These are phyloP conservation scores for Saccharomyces cerevisiae DNA, from an alignment of 805 yeast genomes.

Conservation along the genomic window DNA sequence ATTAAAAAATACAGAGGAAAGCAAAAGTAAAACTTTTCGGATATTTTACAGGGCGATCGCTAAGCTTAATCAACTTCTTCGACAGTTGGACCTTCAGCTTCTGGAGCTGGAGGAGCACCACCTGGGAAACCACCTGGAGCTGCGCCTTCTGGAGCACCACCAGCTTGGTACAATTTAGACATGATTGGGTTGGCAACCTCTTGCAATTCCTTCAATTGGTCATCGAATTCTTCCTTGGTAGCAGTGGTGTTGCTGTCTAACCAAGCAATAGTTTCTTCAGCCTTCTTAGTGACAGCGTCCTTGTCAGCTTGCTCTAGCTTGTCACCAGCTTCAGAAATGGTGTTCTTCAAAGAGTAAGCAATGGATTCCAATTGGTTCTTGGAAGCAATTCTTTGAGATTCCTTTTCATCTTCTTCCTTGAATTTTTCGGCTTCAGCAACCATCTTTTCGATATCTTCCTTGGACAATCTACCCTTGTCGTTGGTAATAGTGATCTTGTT, in stretches of 20 bases:
- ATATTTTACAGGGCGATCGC: background rate
- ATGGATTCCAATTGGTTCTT: slow-evolving; percentile 95
- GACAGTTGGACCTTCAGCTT: slow-evolving; percentile 64
- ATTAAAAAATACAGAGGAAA: background rate
- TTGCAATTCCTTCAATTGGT: slow-evolving; percentile 94
- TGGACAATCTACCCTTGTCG: slow-evolving; percentile 97
- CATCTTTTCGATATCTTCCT: slow-evolving; percentile 97
- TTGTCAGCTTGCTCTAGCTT: slow-evolving; percentile 66
- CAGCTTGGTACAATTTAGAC: slow-evolving; percentile 89
- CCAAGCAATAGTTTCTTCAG: slow-evolving; percentile 82
- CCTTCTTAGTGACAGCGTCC: slow-evolving; percentile 70
- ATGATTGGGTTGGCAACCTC: slow-evolving; percentile 93
- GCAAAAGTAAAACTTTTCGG: background rate
- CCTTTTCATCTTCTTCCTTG: slow-evolving; percentile 95
- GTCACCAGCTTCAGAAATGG: slow-evolving; percentile 70
- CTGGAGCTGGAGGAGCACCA: slow-evolving; percentile 56
- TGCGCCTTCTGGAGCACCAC: slow-evolving; percentile 67
- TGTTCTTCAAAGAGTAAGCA: slow-evolving; percentile 86
- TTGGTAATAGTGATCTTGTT: slow-evolving; percentile 95
- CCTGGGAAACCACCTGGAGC: slow-evolving; percentile 56
- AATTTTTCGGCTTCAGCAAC: slow-evolving; percentile 95
- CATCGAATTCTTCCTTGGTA: slow-evolving; percentile 84
- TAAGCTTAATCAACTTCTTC: slow-evolving; percentile 63
- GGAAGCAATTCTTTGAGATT: slow-evolving; percentile 84
- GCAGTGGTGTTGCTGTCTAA: slow-evolving; percentile 90